Evolutionary conservation across 2,329 filamentous ascomycete species (phyloP), one percentile per base, ranked within the genome.

Genomic region (Stemphylium lycopersici): DNA sequence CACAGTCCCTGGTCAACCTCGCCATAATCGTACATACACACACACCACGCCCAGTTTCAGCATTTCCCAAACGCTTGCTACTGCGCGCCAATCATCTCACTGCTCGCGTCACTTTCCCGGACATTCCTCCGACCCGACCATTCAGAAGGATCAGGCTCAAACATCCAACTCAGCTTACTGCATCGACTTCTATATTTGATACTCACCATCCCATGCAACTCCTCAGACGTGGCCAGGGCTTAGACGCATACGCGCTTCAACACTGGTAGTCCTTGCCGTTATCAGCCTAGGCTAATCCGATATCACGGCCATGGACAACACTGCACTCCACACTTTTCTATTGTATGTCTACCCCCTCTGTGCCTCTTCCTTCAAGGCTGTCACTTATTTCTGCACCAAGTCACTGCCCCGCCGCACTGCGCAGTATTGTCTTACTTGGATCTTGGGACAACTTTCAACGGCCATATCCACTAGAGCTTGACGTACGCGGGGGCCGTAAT

Each of bases 361-460:
- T 52, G 42, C 52, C 57, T 56, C 56, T 53, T 52, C 52, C 58
- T 58, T 55, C 41, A 50, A 52, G 41, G 49, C 38, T 50, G 44
- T 56, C 52, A 57, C 68, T 72, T 51, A 72, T 55, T 56, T 55
- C 58, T 29, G 48, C 37, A 45, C 48, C 36, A 57, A 76, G 73
- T 64, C 69, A 75, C 55, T 71, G 68, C 51, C 72, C 72, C 12
- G 57, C 62, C 56, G 67, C 84, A 46, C 82, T 87, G 59, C 81
- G 83, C 59, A 88, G 88, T 39, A 90, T 97, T 62, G 87, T 90
- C 70, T 83, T 97, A 40, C 82, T 95, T 66, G 93, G 93, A 59
- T 96, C 92, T 60, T 98, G 93, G 93, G 93, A 97, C 79, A 96
- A 96, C 79, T 97, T 97, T 77, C 81, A 83, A 56, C 86, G 84